Conservation (phyloP, 495 filamentous ascomycete species). For the Neurospora tetraspora region DNA sequence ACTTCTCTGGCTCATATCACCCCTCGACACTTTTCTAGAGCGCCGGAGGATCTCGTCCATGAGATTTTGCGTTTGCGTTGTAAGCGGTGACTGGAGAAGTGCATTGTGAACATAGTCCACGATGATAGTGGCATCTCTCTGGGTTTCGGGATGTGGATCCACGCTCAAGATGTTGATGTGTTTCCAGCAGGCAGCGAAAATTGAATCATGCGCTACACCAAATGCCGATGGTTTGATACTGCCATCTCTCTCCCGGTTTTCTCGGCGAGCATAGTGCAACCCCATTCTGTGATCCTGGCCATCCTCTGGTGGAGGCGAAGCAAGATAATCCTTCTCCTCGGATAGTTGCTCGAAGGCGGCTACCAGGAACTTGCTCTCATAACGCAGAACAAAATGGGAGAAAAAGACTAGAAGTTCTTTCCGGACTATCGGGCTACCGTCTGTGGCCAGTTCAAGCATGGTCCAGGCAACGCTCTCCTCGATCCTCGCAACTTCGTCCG, state of each 20-base stretch:
- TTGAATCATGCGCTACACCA: constrained; percentile 69
- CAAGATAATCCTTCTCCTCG: constrained; percentile 66
- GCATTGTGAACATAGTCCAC: constrained; percentile 75
- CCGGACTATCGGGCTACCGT: constrained; percentile 86
- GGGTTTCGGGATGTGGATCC: constrained; percentile 90
- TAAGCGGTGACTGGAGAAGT: constrained; percentile 68
- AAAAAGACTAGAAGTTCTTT: constrained; percentile 91
- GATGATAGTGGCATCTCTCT: constrained; percentile 67
- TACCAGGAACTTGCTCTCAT: constrained; percentile 86
- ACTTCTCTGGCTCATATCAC: constrained; percentile 36
- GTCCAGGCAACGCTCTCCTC: constrained; percentile 82
- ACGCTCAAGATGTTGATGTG: constrained; percentile 82
- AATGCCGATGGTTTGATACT: constrained; percentile 37
- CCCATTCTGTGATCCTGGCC: constrained; percentile 47
- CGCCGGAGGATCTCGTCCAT: constrained; percentile 60
- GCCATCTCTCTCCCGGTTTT: constrained; percentile 40
- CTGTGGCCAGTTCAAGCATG: constrained; percentile 74
- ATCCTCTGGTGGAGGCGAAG: constrained; percentile 39
- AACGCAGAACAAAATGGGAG: constrained; percentile 80
- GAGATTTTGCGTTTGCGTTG: constrained; percentile 52
- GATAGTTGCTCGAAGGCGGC: constrained; percentile 83
- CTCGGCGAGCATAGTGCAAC: constrained; percentile 39
- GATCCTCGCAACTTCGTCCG: constrained; percentile 77
- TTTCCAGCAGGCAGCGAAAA: constrained; percentile 90
- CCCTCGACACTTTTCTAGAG: constrained; percentile 44